These are phyloP conservation scores for Grigorovia transvaalensis DNA, from an alignment of 805 yeast species.

Conservation along the genomic window DNA sequence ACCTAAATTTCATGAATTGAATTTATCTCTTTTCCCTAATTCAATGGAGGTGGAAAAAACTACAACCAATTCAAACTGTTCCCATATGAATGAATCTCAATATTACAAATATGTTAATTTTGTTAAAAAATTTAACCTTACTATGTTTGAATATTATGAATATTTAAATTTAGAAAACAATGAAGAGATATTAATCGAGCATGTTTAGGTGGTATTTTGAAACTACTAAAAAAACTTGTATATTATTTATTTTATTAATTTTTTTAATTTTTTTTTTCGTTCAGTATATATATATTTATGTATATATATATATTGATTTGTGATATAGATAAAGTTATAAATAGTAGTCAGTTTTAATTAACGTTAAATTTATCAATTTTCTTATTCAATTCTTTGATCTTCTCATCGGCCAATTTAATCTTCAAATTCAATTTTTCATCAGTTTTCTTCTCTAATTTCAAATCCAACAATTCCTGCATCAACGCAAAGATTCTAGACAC, in stretches of 20 bases:
- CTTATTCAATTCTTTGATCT: slow-evolving; percentile 46
- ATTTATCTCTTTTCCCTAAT: background rate
- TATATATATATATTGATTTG: background rate
- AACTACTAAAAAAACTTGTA: background rate
- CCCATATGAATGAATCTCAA: background rate
- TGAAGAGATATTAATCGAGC: slow-evolving; percentile 15
- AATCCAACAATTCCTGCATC: slow-evolving; percentile 58
- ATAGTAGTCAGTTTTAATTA: too few relatives aligned
- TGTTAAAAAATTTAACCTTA: slow-evolving; percentile 17
- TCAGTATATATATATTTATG: too few relatives aligned
- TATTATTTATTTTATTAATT: too few relatives aligned
- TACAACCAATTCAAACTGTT: background rate
- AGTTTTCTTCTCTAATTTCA: slow-evolving; percentile 44
- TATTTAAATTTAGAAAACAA: slow-evolving; percentile 14
- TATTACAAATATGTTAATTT: slow-evolving; percentile 4
- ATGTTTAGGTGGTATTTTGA: slow-evolving; percentile 3
- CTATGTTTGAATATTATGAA: slow-evolving; percentile 19
- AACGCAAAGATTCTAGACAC: slow-evolving; percentile 75
- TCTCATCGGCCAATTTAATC: slow-evolving; percentile 33
- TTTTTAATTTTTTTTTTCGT: too few relatives aligned
- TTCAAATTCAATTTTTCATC: slow-evolving; percentile 17
- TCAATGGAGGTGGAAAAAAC: background rate
- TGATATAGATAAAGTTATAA: too few relatives aligned
- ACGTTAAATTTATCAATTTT: slow-evolving; percentile 64
- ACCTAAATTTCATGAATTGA: background rate